Conservation (phyloP, 148 eudicot genomes). For the Linanthus parryae region DNA sequence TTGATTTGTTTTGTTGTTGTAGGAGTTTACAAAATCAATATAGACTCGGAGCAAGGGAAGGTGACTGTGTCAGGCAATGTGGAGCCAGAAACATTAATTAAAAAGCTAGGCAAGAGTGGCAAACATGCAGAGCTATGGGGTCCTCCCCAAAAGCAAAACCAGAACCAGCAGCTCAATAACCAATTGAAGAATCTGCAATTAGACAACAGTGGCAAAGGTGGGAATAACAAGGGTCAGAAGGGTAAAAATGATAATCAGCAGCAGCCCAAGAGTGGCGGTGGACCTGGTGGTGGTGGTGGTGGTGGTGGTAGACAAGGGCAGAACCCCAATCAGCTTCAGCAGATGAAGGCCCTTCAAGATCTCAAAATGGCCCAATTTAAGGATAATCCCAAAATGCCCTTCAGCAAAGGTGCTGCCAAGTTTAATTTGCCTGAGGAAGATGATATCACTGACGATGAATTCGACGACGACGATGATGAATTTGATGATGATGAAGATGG, state of each 20-base stretch:
- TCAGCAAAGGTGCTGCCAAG: conserved; percentile 9
- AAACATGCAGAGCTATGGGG: conserved; percentile 53
- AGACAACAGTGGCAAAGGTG: conserved; percentile 32
- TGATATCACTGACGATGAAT: conserved; percentile 17
- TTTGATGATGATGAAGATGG: conserved; percentile 22
- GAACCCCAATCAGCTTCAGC: conserved; percentile 12
- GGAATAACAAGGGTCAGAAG: conserved; percentile 20
- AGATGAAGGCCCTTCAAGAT: conserved; percentile 33
- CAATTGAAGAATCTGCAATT: too few relatives aligned
- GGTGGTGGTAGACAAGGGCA: too few relatives aligned
- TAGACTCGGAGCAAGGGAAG: conserved; percentile 48
- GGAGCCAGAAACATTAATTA: conserved; percentile 36
- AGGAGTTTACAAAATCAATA: conserved; percentile 41
- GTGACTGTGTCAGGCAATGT: conserved; percentile 47
- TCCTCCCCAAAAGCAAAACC: conserved; percentile 21
- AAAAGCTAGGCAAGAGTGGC: conserved; percentile 43
- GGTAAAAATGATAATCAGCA: conserved; percentile 27
- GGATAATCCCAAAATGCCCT: conserved; percentile 24
- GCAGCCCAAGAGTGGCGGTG: conserved; percentile 35
- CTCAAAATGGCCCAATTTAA: conserved; percentile 27
- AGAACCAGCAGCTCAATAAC: conserved; percentile 27
- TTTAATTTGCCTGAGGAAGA: conserved; percentile 24
- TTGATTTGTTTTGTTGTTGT: too few relatives aligned
- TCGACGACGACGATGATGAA: conserved; percentile 12
- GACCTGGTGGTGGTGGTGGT: too few relatives aligned